Base-by-base conservation (phyloP, 352 stramenopile genomes). In the Phytophthora crassamura region DNA sequence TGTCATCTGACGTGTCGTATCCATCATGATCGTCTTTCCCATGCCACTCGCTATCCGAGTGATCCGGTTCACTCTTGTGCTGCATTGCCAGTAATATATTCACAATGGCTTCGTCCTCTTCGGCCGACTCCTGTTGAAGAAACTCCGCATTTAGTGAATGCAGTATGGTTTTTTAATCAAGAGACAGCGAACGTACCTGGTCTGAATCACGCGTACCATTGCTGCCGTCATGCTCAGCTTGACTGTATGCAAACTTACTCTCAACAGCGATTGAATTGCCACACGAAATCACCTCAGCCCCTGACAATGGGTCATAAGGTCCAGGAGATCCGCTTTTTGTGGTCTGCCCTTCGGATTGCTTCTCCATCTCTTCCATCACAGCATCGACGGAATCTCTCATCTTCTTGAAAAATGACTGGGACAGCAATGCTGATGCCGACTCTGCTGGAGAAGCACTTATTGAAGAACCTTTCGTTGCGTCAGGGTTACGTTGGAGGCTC, bases 401-500 rank as follows among this genome's bases (percentile, higher is more conserved):
- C 36, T 89, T 90, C 5, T 78, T 70, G 41, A 94, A 96, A 75
- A 88, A 88, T 12, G 88, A 94, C 46, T 96, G 88, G 2, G 88
- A 94, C 11, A 96, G 53, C 22, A 91, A 52, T 30, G 82, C 83
- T 6, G 80, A 80, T 18, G 76, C 41, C 6, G 73, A 74, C n/a
- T 74, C 61, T 8, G 75, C 72, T 15, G 82, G 69, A 1, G 74
- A 72, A 15, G 58, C 62, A 33, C 53, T 74, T 28, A 65, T 61
- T 33, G 38, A 55, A 6, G 48, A 64, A 1, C 30, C 22, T 32
- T 54, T 65, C 1, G 64, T 33, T n/a, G n/a, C 9, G 25, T 61
- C 60, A 11, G 41, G 47, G 9, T 84, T 74, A 18, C 86, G 80
- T 16, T 86, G 52, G 7, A 92, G 64, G 50, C 76, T 93, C 7